Percentiles rank a stretch among this genome's conserved stretches.
phyloP scores from a whole-genome alignment of 164 flowering plant genomes.

The Liriodendron chinense region DNA sequence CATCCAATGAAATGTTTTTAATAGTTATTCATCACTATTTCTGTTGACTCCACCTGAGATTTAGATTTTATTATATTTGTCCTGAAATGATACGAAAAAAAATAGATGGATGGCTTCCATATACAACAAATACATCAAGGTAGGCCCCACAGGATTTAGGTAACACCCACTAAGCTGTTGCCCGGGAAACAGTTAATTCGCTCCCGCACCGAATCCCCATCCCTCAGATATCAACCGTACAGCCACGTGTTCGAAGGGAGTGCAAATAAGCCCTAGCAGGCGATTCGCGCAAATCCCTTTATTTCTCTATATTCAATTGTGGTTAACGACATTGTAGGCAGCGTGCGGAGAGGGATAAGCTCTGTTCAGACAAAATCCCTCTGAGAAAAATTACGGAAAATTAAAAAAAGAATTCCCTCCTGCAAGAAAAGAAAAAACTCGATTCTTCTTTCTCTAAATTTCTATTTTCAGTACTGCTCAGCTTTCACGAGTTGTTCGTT shows the following conservation, averaged over 20 bases:
- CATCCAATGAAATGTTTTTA: too few species aligned
- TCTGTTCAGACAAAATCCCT: neutral
- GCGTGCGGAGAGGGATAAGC: neutral
- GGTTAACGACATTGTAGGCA: neutral
- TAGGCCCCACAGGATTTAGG: too few species aligned
- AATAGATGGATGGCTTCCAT: too few species aligned
- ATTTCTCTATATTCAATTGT: neutral
- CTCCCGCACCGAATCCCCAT: too few species aligned
- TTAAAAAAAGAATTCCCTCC: neutral
- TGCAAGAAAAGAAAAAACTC: neutral
- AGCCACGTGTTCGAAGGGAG: neutral
- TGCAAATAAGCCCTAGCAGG: neutral
- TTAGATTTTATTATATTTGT: too few species aligned
- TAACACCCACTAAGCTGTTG: too few species aligned
- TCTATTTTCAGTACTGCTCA: neutral
- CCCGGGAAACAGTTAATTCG: too few species aligned
- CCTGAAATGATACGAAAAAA: too few species aligned
- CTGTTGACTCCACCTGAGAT: too few species aligned
- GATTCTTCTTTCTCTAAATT: neutral
- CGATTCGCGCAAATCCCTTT: neutral
- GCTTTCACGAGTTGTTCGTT: neutral
- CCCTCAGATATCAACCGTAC: neutral
- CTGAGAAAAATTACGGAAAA: neutral
- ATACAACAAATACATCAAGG: too few species aligned
- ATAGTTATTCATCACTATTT: too few species aligned